Evolutionary conservation across 768 basidiomycete genomes (phyloP).

Genomic region (Sporobolomyces pararoseus): DNA sequence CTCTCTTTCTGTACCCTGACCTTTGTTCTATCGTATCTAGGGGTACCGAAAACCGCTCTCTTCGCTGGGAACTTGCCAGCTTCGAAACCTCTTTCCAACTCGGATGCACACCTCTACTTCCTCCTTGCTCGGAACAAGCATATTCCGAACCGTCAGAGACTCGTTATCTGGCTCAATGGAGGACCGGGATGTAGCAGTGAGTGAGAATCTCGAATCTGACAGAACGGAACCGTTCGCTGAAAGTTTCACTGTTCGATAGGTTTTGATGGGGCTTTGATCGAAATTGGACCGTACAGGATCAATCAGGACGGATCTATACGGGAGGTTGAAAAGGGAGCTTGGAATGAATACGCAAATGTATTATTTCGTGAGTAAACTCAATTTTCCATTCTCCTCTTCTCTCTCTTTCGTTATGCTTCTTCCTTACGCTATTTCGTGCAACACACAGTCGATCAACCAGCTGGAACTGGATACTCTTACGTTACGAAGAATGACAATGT

Average conservation of each 20-base stretch:
- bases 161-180: constrained; percentile 72
- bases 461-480: constrained; percentile 91
- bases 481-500: constrained; percentile 80
- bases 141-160: constrained; percentile 75
- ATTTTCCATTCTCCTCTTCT: not conserved
- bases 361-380: constrained; percentile 40
- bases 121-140: constrained; percentile 81
- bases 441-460: constrained; percentile 94
- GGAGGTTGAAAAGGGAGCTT: constrained; percentile 38
- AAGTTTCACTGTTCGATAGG: constrained; percentile 61
- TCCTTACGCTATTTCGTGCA: not conserved
- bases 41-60: constrained; percentile 62
- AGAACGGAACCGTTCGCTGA: no score
- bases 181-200: constrained; percentile 73
- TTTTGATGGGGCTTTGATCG: constrained; percentile 43
- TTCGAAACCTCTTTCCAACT: constrained; percentile 47
- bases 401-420: not conserved
- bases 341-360: constrained; percentile 47
- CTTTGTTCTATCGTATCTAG: no score
- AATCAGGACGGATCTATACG: constrained; percentile 18
- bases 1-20: no score
- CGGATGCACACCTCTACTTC: constrained; percentile 79
- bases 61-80: constrained; percentile 74
- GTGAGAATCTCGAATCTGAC: no score
- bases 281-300: constrained; percentile 42